A percentile compares a stretch with the other conserved stretches of the same genome.
Conservation (phyloP, 2,329 filamentous ascomycete species). For the Didymella arachidicola region DNA sequence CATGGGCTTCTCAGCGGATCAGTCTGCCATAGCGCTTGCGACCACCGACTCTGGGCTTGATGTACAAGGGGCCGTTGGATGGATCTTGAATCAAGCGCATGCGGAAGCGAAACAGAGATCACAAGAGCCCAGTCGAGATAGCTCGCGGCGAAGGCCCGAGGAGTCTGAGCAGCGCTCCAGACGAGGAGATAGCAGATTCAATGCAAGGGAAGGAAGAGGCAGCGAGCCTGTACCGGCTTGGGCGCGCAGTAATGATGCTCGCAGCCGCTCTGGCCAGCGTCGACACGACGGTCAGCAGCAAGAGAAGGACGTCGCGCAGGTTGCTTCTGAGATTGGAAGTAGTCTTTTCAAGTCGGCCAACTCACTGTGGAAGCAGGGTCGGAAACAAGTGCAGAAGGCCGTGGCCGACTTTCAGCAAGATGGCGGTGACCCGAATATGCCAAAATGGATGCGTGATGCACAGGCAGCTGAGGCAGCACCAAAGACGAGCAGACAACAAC, state of each 20-base stretch:
- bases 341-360: conserved; percentile 93
- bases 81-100: conserved; percentile 91
- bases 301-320: conserved; percentile 79
- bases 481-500: conserved; percentile 31
- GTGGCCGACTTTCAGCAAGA: conserved; percentile 82
- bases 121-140: conserved; percentile 44
- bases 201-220: conserved; percentile 43
- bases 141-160: conserved; percentile 37
- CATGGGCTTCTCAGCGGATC: conserved; percentile 90
- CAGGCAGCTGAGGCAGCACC: conserved; percentile 50
- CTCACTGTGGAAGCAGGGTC: conserved; percentile 91
- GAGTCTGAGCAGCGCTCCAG: conserved; percentile 36
- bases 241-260: conserved; percentile 66
- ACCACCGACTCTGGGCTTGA: conserved; percentile 82
- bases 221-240: conserved; percentile 63
- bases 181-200: conserved; percentile 34
- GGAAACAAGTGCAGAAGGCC: conserved; percentile 91
- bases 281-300: conserved; percentile 60
- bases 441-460: conserved; percentile 92
- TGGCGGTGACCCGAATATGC: conserved; percentile 77
- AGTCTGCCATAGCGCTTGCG: conserved; percentile 79
- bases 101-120: conserved; percentile 78
- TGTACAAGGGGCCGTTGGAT: conserved; percentile 86
- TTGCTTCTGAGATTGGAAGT: conserved; percentile 81
- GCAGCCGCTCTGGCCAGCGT: conserved; percentile 58